phyloP scores from a whole-genome alignment of 2,329 filamentous ascomycete species.

The Apiospora hydei region DNA sequence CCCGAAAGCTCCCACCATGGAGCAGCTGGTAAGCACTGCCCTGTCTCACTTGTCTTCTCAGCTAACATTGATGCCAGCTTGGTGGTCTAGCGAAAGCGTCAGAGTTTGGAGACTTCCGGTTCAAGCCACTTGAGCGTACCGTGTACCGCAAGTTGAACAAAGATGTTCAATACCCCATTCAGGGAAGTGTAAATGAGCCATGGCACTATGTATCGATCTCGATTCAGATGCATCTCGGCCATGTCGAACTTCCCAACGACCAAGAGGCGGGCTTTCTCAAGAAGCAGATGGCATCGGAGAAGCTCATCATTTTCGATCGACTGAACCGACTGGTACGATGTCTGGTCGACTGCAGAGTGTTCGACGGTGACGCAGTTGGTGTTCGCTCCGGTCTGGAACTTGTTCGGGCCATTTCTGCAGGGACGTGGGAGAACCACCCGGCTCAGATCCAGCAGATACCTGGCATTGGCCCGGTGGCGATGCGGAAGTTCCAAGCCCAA shows the following conservation, averaged over 20 bases:
- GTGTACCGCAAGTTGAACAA: constrained; percentile 78
- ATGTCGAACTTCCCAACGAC: constrained; percentile 66
- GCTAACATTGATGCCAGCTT: constrained; percentile 57
- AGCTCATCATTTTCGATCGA: constrained; percentile 69
- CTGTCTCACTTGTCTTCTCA: not conserved
- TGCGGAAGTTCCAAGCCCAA: constrained; percentile 75
- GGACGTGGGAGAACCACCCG: constrained; percentile 81
- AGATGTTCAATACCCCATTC: constrained; percentile 75
- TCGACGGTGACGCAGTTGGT: constrained; percentile 69
- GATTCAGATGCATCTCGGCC: constrained; percentile 77
- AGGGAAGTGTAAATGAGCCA: constrained; percentile 68
- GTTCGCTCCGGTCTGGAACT: constrained; percentile 77
- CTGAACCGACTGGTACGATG: constrained; percentile 76
- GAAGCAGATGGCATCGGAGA: constrained; percentile 66
- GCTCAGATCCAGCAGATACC: constrained; percentile 85
- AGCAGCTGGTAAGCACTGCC: constrained; percentile 67
- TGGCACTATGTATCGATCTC: constrained; percentile 81
- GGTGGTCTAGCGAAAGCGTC: constrained; percentile 69
- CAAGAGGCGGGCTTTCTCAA: constrained; percentile 63
- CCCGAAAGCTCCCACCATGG: constrained; percentile 64
- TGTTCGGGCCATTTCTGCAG: constrained; percentile 76
- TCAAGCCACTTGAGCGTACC: constrained; percentile 73
- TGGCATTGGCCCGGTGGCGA: constrained; percentile 76
- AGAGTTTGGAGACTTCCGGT: constrained; percentile 76
- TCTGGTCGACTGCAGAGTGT: constrained; percentile 74